Conservation (phyloP, 805 yeast species). For the Monosporozyma siamensis region DNA sequence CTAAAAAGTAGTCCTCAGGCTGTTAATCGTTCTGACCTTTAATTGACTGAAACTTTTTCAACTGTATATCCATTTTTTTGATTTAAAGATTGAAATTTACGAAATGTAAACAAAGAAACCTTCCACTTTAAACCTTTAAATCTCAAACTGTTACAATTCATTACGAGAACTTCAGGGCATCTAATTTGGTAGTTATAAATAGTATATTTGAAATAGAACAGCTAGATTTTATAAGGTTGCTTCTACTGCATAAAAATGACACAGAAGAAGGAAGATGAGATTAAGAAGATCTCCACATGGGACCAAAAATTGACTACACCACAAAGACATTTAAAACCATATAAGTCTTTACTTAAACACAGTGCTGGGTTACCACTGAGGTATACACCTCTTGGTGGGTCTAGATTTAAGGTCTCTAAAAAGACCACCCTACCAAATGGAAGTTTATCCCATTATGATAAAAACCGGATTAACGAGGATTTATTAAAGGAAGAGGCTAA, state of each 20-base stretch:
- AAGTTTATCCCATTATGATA: background rate
- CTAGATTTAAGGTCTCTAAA: background rate
- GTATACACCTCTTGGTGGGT: background rate
- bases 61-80: no score
- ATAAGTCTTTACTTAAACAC: slow-evolving; percentile 6
- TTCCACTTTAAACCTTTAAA: background rate
- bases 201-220: no score
- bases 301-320: slow-evolving; percentile 13
- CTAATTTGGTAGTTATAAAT: no score
- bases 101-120: background rate
- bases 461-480: background rate
- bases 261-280: background rate
- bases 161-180: no score
- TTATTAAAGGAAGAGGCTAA: background rate
- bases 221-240: no score
- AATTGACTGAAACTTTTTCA: background rate
- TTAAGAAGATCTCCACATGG: background rate
- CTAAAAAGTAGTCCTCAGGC: no score
- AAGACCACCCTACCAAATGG: background rate
- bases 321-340: slow-evolving; percentile 15
- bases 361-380: background rate
- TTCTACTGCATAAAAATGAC: background rate
- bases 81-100: no score
- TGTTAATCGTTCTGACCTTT: background rate
- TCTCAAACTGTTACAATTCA: no score